Evolutionary conservation across 768 basidiomycete species (phyloP).

Genomic region (Pilatotrama ljubarskyi): DNA sequence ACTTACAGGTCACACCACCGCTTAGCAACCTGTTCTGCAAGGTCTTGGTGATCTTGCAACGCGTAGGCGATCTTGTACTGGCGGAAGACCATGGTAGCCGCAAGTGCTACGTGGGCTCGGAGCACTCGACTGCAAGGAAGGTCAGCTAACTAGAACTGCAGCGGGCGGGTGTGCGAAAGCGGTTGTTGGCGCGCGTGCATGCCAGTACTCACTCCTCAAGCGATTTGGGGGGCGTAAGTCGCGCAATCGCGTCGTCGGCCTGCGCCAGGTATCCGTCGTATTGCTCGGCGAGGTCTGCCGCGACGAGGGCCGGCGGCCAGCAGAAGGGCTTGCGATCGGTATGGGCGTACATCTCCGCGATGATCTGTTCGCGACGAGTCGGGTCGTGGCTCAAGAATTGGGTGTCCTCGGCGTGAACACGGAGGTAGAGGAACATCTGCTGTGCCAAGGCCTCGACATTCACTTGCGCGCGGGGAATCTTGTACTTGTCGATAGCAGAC

Average conservation of each 20-base stretch:
- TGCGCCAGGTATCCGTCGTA: background rate
- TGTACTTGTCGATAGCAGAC: background rate
- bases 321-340: background rate
- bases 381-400: background rate
- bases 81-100: background rate
- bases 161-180: too few relatives aligned
- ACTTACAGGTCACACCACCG: background rate
- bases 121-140: background rate
- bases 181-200: too few relatives aligned
- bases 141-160: background rate
- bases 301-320: background rate
- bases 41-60: background rate
- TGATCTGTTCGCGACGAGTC: background rate
- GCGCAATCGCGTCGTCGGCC: background rate
- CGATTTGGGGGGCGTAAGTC: background rate
- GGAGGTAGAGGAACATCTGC: background rate
- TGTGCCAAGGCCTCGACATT: constrained; percentile 2
- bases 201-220: constrained; percentile 1
- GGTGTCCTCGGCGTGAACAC: background rate
- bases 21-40: background rate
- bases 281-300: background rate
- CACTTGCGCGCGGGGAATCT: constrained; percentile 2
- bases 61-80: background rate
- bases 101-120: background rate
- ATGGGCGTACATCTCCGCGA: background rate